Conservation (phyloP, 805 yeast species). For the Candida montana region DNA sequence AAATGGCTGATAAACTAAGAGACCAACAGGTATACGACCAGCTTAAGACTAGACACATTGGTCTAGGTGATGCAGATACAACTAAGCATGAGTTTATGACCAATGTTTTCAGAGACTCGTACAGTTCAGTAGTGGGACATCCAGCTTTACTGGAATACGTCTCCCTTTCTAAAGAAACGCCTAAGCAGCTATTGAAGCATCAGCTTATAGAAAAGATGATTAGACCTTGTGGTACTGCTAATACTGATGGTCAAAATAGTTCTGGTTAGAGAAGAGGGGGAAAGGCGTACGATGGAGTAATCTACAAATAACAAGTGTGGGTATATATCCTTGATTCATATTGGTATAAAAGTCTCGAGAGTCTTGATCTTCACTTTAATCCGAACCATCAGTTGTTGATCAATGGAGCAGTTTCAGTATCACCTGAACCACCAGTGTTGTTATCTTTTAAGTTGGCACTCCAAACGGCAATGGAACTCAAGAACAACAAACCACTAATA, state of each 20-base stretch:
- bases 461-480: slow-evolving; percentile 44
- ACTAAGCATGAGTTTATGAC: slow-evolving; percentile 62
- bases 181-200: slow-evolving; percentile 28
- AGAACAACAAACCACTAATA: slow-evolving; percentile 52
- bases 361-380: too few species aligned
- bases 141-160: slow-evolving; percentile 48
- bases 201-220: slow-evolving; percentile 38
- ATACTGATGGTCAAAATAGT: neutral
- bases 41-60: slow-evolving; percentile 58
- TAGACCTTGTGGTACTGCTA: slow-evolving; percentile 23
- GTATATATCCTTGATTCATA: too few species aligned
- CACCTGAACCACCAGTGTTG: slow-evolving; percentile 7
- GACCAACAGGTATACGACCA: slow-evolving; percentile 53
- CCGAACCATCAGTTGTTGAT: too few species aligned
- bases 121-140: slow-evolving; percentile 57
- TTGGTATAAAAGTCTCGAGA: neutral
- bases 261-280: neutral
- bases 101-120: slow-evolving; percentile 63
- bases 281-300: too few species aligned
- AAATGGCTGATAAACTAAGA: slow-evolving; percentile 61
- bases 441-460: slow-evolving; percentile 27
- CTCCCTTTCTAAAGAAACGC: slow-evolving; percentile 46
- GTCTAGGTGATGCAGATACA: slow-evolving; percentile 73
- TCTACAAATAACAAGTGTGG: too few species aligned
- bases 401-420: slow-evolving; percentile 35